Conservation (phyloP, 352 stramenopile genomes). For the Plasmopara muralis region DNA sequence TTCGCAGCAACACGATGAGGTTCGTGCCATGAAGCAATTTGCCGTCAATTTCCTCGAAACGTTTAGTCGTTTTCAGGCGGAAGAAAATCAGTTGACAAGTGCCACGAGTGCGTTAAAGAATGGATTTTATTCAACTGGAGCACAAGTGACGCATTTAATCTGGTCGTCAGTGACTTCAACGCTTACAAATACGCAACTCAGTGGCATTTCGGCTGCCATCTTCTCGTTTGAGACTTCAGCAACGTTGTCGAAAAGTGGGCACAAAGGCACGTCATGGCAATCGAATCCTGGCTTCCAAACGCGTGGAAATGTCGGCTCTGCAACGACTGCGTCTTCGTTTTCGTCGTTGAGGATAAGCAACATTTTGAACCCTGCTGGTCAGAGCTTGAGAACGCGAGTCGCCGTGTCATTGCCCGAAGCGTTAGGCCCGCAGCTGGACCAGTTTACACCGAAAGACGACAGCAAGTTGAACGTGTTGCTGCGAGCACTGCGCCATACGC, state of each 20-base stretch:
- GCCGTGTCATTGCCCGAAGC: slow-evolving; percentile 62
- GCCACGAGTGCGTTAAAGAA: slow-evolving; percentile 60
- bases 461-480: slow-evolving; percentile 69
- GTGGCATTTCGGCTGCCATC: slow-evolving; percentile 62
- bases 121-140: slow-evolving; percentile 60
- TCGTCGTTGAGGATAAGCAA: slow-evolving; percentile 67
- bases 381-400: slow-evolving; percentile 50
- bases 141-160: slow-evolving; percentile 68
- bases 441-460: slow-evolving; percentile 70
- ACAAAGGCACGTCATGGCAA: slow-evolving; percentile 12
- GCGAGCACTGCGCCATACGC: slow-evolving; percentile 46
- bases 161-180: slow-evolving; percentile 66
- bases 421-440: slow-evolving; percentile 57
- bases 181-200: slow-evolving; percentile 56
- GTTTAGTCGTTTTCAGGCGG: slow-evolving; percentile 59
- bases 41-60: slow-evolving; percentile 58
- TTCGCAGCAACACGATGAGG: slow-evolving; percentile 30
- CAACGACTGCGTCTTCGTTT: slow-evolving; percentile 34
- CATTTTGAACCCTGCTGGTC: slow-evolving; percentile 44
- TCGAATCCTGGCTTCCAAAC: slow-evolving; percentile 8
- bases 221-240: slow-evolving; percentile 37
- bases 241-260: slow-evolving; percentile 18
- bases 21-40: slow-evolving; percentile 74
- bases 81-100: slow-evolving; percentile 42
- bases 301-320: slow-evolving; percentile 8